phyloP scores from a whole-genome alignment of 129 eudicot species.

The Solidago caesia region DNA sequence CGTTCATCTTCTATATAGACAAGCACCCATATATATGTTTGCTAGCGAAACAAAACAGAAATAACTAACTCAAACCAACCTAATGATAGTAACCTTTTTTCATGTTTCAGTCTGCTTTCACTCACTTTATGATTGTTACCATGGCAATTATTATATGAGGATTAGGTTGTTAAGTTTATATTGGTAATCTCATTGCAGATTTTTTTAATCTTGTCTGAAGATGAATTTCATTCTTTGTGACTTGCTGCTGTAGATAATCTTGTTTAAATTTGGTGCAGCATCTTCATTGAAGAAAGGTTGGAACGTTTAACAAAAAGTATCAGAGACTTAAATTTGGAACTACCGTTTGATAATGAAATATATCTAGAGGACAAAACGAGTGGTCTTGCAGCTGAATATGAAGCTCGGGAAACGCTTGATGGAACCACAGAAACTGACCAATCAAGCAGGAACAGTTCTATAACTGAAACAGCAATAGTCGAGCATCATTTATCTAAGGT shows the following conservation, averaged over 20 bases:
- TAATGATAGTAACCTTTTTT: too few relatives aligned
- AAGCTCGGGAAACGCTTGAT: constrained; percentile 36
- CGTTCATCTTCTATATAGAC: too few relatives aligned
- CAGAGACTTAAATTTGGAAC: constrained; percentile 50
- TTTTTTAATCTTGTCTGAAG: neutral
- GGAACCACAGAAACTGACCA: constrained; percentile 42
- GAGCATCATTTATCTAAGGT: constrained; percentile 29
- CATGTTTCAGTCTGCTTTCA: too few relatives aligned
- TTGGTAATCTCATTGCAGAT: too few relatives aligned
- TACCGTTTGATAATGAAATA: constrained; percentile 35
- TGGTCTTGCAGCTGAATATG: constrained; percentile 36
- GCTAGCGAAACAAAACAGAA: too few relatives aligned
- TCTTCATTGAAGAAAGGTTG: constrained; percentile 86
- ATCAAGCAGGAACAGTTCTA: constrained; percentile 40
- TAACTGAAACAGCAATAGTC: constrained; percentile 29
- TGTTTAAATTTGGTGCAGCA: constrained; percentile 47
- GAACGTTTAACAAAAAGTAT: constrained; percentile 72
- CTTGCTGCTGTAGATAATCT: neutral
- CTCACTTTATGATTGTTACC: too few relatives aligned
- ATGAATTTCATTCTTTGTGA: constrained; percentile 12
- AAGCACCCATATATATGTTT: too few relatives aligned
- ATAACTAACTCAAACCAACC: too few relatives aligned
- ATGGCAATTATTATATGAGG: too few relatives aligned
- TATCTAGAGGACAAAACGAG: constrained; percentile 39
- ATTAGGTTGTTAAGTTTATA: too few relatives aligned